Percentiles rank a stretch among this genome's conserved stretches.
These are phyloP conservation scores for Corniculantispora saksenae DNA, from an alignment of 2,329 filamentous ascomycete species.

Conservation along the genomic window DNA sequence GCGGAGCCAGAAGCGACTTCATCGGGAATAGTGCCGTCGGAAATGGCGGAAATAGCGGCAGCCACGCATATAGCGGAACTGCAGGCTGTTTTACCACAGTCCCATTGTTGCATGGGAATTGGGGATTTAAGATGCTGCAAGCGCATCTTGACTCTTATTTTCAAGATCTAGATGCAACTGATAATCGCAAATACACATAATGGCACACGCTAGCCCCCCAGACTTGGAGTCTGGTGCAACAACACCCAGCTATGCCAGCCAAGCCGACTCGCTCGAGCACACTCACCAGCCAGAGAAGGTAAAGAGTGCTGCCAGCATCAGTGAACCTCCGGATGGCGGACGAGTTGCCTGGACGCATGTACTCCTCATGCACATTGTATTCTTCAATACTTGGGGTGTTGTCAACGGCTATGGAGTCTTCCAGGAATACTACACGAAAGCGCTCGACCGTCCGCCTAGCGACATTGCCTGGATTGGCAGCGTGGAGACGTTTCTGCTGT, in stretches of 20 bases:
- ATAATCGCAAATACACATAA: background rate
- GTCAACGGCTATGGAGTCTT: slow-evolving; percentile 48
- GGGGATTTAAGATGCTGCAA: background rate
- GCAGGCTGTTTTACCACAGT: background rate
- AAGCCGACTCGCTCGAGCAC: background rate
- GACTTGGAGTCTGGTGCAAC: slow-evolving; percentile 12
- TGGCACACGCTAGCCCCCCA: slow-evolving; percentile 1
- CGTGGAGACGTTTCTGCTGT: slow-evolving; percentile 44
- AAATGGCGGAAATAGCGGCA: slow-evolving; percentile 4
- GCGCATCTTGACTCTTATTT: background rate
- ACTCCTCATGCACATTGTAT: slow-evolving; percentile 38
- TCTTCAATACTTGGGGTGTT: slow-evolving; percentile 49
- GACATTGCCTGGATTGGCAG: slow-evolving; percentile 48
- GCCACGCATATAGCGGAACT: slow-evolving; percentile 6
- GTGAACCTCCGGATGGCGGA: slow-evolving; percentile 23
- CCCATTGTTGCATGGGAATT: background rate
- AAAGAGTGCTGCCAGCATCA: background rate
- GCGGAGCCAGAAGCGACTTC: background rate
- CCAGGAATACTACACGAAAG: slow-evolving; percentile 45
- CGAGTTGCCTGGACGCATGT: slow-evolving; percentile 34
- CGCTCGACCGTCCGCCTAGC: slow-evolving; percentile 34
- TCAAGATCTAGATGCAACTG: background rate
- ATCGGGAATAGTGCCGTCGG: slow-evolving; percentile 12
- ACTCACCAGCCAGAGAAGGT: slow-evolving; percentile 1
- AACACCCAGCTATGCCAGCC: background rate